Evolutionary conservation across 495 filamentous ascomycete species (phyloP), one percentile per base, ranked within the genome.

Genomic region (Talaromyces borbonicus): DNA sequence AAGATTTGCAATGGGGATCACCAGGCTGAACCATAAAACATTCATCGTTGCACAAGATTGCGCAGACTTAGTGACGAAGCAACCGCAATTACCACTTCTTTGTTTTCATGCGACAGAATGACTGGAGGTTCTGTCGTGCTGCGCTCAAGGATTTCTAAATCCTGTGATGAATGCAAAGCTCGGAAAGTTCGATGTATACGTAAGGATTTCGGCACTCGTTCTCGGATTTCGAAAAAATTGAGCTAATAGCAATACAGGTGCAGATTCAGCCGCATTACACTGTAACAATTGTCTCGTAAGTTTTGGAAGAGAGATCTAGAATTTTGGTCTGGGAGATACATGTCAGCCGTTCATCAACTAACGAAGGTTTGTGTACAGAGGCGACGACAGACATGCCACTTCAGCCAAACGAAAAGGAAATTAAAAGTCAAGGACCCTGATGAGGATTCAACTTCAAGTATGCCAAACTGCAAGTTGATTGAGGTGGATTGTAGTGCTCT

Each of bases 161-260:
- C 56, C 7, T 63, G 60, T 47, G 58, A 59, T 36, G 49, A 53
- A 19, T 63, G 58, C 38, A 61, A 58, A 32, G 32, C 50, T 12
- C 56, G 60, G 14, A 63, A 63, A 47, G 58, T 63, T 5, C 60
- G 60, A 37, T 63, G 60, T 48, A 56, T 53, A 31, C 45, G 60
- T 63, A 55, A 40, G 56, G 27, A 37, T 38, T 26, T 46, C 47
- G 24, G 42, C 19, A 27, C 18, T 38, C 24, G 24, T 5, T 15
- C 27, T 27, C 24, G 14, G 35, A 5, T 5, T 38, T 38, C 35
- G 35, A 20, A 11, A n/a, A n/a, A 38, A 9, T 36, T 38, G 35
- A 20, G 35, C 35, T 35, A 42, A 14, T 47, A 20, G 25, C 32
- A 18, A 32, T 27, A 23, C 43, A 42, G 31, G 51, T 24, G 47